Conservation (phyloP, 495 filamentous ascomycete species). For the Baudoinia panamericana region DNA sequence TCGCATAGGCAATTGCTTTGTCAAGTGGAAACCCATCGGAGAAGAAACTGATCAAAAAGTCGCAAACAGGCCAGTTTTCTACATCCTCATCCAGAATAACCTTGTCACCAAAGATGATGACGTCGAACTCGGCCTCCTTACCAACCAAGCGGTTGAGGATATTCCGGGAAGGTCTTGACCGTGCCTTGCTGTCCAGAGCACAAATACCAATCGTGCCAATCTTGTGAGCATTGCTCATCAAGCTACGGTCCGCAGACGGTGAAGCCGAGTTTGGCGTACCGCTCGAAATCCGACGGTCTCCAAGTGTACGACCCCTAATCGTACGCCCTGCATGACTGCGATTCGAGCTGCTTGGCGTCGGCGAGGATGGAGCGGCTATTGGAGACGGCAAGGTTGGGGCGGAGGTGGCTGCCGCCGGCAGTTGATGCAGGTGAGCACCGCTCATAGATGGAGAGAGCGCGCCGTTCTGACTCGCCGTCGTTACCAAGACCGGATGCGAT, state of each 20-base stretch:
- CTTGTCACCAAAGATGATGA: slow-evolving; percentile 95
- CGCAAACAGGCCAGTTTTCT: slow-evolving; percentile 53
- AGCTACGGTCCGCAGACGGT: slow-evolving; percentile 5
- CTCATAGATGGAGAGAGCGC: slow-evolving; percentile 26
- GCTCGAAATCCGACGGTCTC: slow-evolving; percentile 10
- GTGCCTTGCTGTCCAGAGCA: slow-evolving; percentile 86
- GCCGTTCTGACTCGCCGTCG: slow-evolving; percentile 33
- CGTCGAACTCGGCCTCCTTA: slow-evolving; percentile 77
- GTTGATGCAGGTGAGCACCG: not conserved
- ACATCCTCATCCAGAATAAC: slow-evolving; percentile 86
- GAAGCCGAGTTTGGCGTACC: slow-evolving; percentile 23
- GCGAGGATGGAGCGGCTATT: not conserved
- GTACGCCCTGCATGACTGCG: slow-evolving; percentile 6
- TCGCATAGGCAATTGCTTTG: slow-evolving; percentile 89
- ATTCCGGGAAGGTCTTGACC: slow-evolving; percentile 90
- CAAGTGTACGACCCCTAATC: slow-evolving; percentile 11
- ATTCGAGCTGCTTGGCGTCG: not conserved
- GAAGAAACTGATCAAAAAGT: slow-evolving; percentile 96
- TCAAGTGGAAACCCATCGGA: slow-evolving; percentile 94
- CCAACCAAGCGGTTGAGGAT: slow-evolving; percentile 84
- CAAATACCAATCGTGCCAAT: slow-evolving; percentile 77
- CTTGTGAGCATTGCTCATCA: slow-evolving; percentile 5
- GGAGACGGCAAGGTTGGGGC: not conserved
- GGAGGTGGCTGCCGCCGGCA: slow-evolving; percentile 1
- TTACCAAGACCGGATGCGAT: slow-evolving; percentile 42